phyloP scores from a whole-genome alignment of 345 rosid species.

The Luvunga scandens region DNA sequence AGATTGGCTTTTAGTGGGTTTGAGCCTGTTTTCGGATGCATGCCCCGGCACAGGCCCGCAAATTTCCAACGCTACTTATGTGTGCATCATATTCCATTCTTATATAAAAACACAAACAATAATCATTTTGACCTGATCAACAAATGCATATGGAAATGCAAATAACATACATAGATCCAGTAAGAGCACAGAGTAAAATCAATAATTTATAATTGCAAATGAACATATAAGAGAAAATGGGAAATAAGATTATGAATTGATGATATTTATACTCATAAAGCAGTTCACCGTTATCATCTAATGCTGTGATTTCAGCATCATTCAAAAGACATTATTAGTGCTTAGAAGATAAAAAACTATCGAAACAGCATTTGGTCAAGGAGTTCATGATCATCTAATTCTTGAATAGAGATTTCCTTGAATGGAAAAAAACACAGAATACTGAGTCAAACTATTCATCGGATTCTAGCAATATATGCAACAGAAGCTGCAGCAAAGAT shows the following conservation, averaged over 20 bases:
- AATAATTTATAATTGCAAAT: neutral
- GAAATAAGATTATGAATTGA: neutral
- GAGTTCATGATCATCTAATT: slow-evolving; percentile 8
- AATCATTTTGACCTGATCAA: neutral
- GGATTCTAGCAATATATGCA: slow-evolving; percentile 54
- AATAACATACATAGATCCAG: neutral
- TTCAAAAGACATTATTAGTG: slow-evolving; percentile 9
- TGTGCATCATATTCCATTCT: no score
- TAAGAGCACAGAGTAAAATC: neutral
- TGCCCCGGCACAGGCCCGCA: no score
- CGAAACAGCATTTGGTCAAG: slow-evolving; percentile 9
- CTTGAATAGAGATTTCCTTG: slow-evolving; percentile 3
- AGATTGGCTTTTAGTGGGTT: no score
- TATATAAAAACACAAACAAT: no score
- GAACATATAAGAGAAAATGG: neutral
- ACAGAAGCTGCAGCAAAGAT: slow-evolving; percentile 59
- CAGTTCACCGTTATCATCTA: slow-evolving; percentile 2
- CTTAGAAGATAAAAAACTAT: slow-evolving; percentile 8
- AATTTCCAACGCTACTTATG: no score
- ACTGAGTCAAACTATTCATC: slow-evolving; percentile 25
- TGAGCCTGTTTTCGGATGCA: no score
- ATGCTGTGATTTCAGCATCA: neutral
- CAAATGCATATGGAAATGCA: neutral
- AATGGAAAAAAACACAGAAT: neutral
- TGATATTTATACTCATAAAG: slow-evolving; percentile 10